Conservation (phyloP, 768 basidiomycete species). For the Suillus ampliporus region DNA sequence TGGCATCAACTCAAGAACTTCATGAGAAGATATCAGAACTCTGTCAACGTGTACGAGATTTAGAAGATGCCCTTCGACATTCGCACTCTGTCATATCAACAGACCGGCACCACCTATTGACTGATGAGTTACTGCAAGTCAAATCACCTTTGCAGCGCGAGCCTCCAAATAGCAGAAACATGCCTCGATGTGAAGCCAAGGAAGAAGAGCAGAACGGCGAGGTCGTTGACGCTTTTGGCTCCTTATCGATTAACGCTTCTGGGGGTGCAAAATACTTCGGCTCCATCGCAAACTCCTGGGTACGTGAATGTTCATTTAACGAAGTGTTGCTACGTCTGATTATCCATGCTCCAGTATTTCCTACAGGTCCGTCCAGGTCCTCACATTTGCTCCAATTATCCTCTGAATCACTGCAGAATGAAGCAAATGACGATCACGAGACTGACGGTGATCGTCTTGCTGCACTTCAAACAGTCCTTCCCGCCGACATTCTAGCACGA, state of each 20-base stretch:
- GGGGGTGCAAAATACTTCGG: constrained; percentile 81
- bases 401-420: constrained; percentile 51
- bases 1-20: constrained; percentile 79
- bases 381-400: constrained; percentile 4
- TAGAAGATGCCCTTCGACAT: constrained; percentile 71
- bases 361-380: constrained; percentile 58
- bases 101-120: constrained; percentile 68
- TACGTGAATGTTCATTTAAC: constrained; percentile 39
- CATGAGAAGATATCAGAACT: constrained; percentile 84
- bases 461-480: constrained; percentile 59
- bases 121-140: constrained; percentile 74
- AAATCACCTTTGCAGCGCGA: constrained; percentile 82
- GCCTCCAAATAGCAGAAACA: constrained; percentile 47
- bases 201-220: constrained; percentile 71
- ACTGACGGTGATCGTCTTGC: constrained; percentile 49
- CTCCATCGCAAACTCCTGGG: constrained; percentile 79
- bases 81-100: constrained; percentile 63
- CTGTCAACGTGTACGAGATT: constrained; percentile 72
- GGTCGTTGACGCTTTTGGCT: constrained; percentile 81
- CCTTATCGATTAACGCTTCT: constrained; percentile 72
- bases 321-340: constrained; percentile 17
- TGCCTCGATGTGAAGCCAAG: constrained; percentile 45
- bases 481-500: constrained; percentile 65
- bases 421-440: constrained; percentile 60
- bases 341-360: constrained; percentile 58